A percentile compares a stretch with the other conserved stretches of the same genome.
Conservation (phyloP, 495 filamentous ascomycete genomes). For the Annulohypoxylon bovei region DNA sequence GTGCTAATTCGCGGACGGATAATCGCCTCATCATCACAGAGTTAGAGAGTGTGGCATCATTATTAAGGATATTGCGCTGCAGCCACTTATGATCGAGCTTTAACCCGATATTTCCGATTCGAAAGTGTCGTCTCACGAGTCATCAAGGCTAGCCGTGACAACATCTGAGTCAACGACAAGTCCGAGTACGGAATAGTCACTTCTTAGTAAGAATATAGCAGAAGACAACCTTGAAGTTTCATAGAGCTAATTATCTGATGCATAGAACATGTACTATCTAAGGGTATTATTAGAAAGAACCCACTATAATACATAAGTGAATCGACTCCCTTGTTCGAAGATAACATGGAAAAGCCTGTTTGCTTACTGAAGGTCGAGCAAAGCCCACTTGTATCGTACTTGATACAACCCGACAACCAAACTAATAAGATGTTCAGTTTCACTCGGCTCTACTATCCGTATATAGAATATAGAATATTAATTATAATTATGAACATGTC, state of each 20-base stretch:
- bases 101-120: slow-evolving; percentile 10
- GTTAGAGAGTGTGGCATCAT: slow-evolving; percentile 5
- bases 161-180: slow-evolving; percentile 10
- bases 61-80: slow-evolving; percentile 8
- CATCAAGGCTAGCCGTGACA: slow-evolving; percentile 11
- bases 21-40: slow-evolving; percentile 10
- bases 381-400: neutral
- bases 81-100: slow-evolving; percentile 8
- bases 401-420: neutral
- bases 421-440: neutral
- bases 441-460: slow-evolving; percentile 12
- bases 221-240: neutral
- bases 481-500: neutral
- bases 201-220: slow-evolving; percentile 1
- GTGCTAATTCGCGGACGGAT: slow-evolving; percentile 19
- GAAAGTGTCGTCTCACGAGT: slow-evolving; percentile 20
- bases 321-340: slow-evolving; percentile 1
- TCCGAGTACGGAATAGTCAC: slow-evolving; percentile 5
- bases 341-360: neutral
- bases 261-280: neutral
- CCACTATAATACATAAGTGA: neutral
- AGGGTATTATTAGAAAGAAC: neutral
- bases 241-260: neutral
- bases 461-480: slow-evolving; percentile 1
- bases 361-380: neutral